Evolutionary conservation across 331 rosid species (phyloP), one percentile per base, ranked within the genome.

Genomic region (Spiraea crenata): DNA sequence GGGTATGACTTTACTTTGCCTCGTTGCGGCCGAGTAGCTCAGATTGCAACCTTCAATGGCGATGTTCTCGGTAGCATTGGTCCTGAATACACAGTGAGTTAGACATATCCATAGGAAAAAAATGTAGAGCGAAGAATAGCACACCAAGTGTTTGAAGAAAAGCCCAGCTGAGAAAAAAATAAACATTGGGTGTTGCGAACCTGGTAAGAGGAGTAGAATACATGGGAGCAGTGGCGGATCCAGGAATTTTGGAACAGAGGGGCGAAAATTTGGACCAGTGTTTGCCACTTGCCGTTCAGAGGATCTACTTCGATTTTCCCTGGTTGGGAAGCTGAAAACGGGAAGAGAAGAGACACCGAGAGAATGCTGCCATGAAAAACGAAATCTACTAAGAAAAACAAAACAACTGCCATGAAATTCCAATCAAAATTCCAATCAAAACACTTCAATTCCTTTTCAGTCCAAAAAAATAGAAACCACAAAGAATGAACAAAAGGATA

Each of bases 41-140:
- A 90, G 73, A 42, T 86, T 86, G 70, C 74, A 67, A 13, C 92
- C 90, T 61, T 88, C 89, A 16, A 90, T 90, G 50, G 96, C 85
- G 74, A 84, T 35, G 48, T 50, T 79, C 13, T 82, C 85, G 4
- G 77, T 77, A 4, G 52, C 44, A 56, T 46, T 63, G 63, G 76
- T 40, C 84, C 95, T 88, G 80, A 40, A 54, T 7, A 55, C 35
- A 69, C 6, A 19, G 31, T 25, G 16, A 69, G 47, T 9, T 40
- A 12, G 14, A 67, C 3, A 56, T 37, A 67, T 25, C 31, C 31
- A 25, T 25, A 25, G 31, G 31, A 25, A 25, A 25, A 25, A 25
- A 25, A 25, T 25, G 34, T 68, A 17, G 10, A 15, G 12, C 49
- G 51, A 39, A 67, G 4, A 39, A 59, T 19, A 11, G 45, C 64